These are phyloP conservation scores for Nemania bipapillata DNA, from an alignment of 2,329 filamentous ascomycete species.

Conservation along the genomic window DNA sequence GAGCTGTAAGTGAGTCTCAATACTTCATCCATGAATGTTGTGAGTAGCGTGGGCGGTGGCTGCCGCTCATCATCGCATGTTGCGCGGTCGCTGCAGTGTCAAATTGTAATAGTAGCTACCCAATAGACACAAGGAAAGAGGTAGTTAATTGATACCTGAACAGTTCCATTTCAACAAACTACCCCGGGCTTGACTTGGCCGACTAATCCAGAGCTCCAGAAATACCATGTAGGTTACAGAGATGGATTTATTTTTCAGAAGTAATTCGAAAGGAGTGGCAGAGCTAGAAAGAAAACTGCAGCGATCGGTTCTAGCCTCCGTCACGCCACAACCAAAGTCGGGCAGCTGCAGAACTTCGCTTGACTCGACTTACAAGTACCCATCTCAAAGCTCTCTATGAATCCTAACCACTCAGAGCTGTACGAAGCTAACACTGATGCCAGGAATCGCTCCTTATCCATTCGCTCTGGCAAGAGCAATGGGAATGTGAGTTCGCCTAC, in stretches of 20 bases:
- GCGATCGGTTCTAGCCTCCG: conserved; percentile 28
- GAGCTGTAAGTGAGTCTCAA: conserved; percentile 24
- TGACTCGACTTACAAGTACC: conserved; percentile 44
- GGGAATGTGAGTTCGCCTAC: conserved; percentile 52
- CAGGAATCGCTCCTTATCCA: conserved; percentile 51
- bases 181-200: background rate
- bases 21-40: conserved; percentile 12
- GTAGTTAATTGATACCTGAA: conserved; percentile 20
- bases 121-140: conserved; percentile 29
- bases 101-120: too few species aligned
- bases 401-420: background rate
- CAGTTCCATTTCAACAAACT: conserved; percentile 12
- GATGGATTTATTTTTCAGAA: conserved; percentile 48
- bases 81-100: background rate
- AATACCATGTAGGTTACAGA: conserved; percentile 46
- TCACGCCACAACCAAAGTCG: conserved; percentile 37
- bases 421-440: conserved; percentile 32
- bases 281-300: conserved; percentile 45
- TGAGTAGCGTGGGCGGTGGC: background rate
- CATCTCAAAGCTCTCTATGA: conserved; percentile 14
- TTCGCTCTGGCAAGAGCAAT: conserved; percentile 54
- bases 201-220: conserved; percentile 16
- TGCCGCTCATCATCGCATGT: background rate
- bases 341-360: conserved; percentile 40
- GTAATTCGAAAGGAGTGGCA: conserved; percentile 45